These are phyloP conservation scores for Chenopodium album DNA, from an alignment of 148 eudicot species.

Conservation along the genomic window DNA sequence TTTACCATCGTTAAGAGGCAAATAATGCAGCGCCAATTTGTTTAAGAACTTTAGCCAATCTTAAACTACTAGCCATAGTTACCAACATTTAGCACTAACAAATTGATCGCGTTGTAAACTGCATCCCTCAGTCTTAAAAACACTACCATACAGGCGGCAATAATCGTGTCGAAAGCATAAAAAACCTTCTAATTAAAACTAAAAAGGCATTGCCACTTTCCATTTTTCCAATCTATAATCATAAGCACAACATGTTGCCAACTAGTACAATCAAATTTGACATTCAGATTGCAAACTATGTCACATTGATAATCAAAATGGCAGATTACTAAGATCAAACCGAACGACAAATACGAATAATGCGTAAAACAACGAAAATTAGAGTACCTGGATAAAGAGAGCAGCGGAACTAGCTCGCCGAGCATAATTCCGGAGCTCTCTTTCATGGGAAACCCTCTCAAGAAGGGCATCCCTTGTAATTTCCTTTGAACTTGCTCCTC, in stretches of 20 bases:
- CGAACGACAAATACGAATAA: background rate
- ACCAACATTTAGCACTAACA: background rate
- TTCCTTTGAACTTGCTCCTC: slow-evolving; percentile 85
- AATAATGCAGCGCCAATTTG: background rate
- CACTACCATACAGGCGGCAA: background rate
- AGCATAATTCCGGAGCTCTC: slow-evolving; percentile 76
- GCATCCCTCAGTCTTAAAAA: background rate
- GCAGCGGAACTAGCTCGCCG: slow-evolving; percentile 68
- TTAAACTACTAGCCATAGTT: background rate
- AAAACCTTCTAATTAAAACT: background rate
- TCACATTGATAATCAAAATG: background rate
- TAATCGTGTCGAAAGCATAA: background rate
- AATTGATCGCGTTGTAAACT: background rate
- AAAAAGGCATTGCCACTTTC: background rate
- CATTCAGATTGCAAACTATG: background rate
- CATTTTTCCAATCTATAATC: background rate
- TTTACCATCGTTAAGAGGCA: background rate
- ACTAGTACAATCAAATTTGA: background rate
- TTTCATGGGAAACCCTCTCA: slow-evolving; percentile 68
- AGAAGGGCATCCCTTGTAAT: slow-evolving; percentile 76
- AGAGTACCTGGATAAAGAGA: slow-evolving; percentile 64
- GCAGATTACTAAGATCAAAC: background rate
- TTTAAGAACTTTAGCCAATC: background rate
- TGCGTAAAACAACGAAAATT: background rate
- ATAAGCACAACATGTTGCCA: background rate